These are phyloP conservation scores for Aureobasidium melanogenum DNA, from an alignment of 2,329 filamentous ascomycete genomes.

Conservation along the genomic window DNA sequence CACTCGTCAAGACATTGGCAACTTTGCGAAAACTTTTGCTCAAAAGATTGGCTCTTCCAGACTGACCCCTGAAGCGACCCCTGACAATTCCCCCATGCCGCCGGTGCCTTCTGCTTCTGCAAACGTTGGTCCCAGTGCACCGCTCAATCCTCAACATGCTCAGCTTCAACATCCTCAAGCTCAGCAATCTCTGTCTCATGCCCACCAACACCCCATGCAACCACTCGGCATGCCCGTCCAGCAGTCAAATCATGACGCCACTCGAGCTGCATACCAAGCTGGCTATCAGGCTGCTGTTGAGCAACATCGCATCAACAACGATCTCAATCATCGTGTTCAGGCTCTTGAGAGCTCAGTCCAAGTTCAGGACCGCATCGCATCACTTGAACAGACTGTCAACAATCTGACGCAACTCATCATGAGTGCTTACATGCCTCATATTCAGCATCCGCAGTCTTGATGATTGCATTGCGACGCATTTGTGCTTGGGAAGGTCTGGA, in stretches of 20 bases:
- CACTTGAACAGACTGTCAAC: constrained; percentile 7
- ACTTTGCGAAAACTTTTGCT: constrained; percentile 11
- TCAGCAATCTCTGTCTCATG: neutral
- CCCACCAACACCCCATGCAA: neutral
- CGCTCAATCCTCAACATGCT: neutral
- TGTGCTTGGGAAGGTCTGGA: neutral
- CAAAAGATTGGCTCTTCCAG: neutral
- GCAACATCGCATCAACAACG: constrained; percentile 9
- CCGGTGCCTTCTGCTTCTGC: neutral
- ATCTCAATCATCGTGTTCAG: constrained; percentile 3
- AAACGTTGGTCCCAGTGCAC: neutral
- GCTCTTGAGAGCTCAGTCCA: neutral
- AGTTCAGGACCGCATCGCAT: constrained; percentile 5
- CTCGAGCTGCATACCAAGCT: constrained; percentile 7
- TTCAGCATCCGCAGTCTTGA: constrained; percentile 10
- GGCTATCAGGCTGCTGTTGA: constrained; percentile 10
- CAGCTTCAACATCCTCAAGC: neutral
- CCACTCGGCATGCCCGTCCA: neutral
- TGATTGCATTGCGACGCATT: neutral
- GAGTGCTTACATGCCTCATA: constrained; percentile 8
- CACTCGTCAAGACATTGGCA: constrained; percentile 10
- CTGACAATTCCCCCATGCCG: neutral
- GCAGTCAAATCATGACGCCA: neutral
- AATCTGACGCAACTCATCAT: constrained; percentile 11
- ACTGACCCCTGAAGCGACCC: neutral